Evolutionary conservation across 768 basidiomycete species (phyloP).

Genomic region (Tubosaeta sp.): DNA sequence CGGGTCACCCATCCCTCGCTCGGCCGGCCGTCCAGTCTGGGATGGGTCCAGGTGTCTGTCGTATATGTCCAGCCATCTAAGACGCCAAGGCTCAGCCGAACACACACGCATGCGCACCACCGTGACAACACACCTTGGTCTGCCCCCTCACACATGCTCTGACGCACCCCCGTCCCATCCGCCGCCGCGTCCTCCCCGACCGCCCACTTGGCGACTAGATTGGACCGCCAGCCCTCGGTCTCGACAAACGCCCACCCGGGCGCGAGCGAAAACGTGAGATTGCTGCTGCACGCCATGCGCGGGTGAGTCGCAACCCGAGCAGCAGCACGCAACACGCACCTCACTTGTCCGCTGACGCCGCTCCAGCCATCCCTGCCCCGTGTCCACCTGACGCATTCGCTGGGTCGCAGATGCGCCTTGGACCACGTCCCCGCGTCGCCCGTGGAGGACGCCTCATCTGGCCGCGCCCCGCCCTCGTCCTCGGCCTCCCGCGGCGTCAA

Average conservation of each 20-base stretch:
- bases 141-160: conserved; percentile 15
- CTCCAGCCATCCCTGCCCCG: conserved; percentile 69
- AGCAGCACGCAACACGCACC: conserved; percentile 38
- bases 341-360: conserved; percentile 55
- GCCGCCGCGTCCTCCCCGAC: conserved; percentile 2
- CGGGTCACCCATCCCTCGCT: conserved; percentile 53
- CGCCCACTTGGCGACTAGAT: conserved; percentile 56
- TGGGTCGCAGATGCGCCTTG: conserved; percentile 33
- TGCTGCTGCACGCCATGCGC: conserved; percentile 48
- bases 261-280: conserved; percentile 74
- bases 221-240: conserved; percentile 74
- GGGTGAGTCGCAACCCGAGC: background rate
- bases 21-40: conserved; percentile 36
- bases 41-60: conserved; percentile 68
- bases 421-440: conserved; percentile 30
- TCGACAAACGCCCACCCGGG: conserved; percentile 72
- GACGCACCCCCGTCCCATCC: too few species aligned
- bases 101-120: background rate
- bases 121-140: conserved; percentile 23
- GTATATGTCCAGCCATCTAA: conserved; percentile 80
- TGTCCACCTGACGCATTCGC: conserved; percentile 66
- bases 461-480: conserved; percentile 5
- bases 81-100: background rate
- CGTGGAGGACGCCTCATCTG: background rate
- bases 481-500: conserved; percentile 7